phyloP scores from a whole-genome alignment of 1,284 basidiomycete genomes.

The Thecaphora thlaspeos region DNA sequence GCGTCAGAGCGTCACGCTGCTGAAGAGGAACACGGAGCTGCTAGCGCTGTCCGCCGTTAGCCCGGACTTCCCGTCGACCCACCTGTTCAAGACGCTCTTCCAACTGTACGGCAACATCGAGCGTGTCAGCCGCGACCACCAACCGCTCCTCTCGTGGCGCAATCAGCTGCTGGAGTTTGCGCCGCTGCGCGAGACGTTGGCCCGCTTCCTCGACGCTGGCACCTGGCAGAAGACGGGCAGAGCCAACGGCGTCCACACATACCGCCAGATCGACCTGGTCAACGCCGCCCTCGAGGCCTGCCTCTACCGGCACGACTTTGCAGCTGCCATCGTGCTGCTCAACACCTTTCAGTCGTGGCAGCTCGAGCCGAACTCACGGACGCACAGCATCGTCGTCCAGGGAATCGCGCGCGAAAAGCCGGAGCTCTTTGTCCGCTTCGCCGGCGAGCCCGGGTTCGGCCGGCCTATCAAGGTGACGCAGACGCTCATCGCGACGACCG shows the following conservation, averaged over 20 bases:
- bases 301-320: conserved; percentile 22
- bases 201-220: background rate
- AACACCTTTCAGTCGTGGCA: conserved; percentile 28
- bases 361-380: conserved; percentile 4
- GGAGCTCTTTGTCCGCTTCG: conserved; percentile 2
- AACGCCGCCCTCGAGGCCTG: conserved; percentile 19
- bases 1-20: background rate
- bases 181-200: background rate
- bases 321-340: conserved; percentile 15
- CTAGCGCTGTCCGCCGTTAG: background rate
- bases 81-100: background rate
- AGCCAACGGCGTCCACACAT: background rate
- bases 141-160: background rate
- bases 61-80: background rate
- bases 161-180: too few relatives aligned
- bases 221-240: background rate
- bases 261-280: conserved; percentile 5
- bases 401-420: conserved; percentile 10
- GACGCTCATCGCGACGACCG: background rate
- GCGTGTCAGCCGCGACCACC: too few relatives aligned
- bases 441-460: background rate
- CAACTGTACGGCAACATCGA: background rate
- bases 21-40: background rate
- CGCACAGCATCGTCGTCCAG: background rate
- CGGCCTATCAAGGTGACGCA: background rate